Evolutionary conservation across 2,329 filamentous ascomycete genomes (phyloP).

Genomic region (Lasiodiplodia gonubiensis): DNA sequence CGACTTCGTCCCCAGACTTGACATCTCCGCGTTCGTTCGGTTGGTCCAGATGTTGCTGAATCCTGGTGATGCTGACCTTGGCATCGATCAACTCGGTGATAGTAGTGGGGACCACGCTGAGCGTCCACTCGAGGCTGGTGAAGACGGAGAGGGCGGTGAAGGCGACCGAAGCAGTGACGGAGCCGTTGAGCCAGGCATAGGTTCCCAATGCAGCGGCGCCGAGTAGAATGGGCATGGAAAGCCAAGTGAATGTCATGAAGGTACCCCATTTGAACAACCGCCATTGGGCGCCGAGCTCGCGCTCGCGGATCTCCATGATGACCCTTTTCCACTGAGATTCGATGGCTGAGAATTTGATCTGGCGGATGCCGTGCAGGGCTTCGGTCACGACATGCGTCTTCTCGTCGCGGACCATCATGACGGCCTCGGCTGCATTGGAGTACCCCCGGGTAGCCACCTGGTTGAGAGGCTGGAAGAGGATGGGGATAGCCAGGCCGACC

Average conservation of each 20-base stretch:
- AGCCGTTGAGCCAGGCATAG: conserved; percentile 68
- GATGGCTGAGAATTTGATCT: conserved; percentile 82
- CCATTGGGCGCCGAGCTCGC: conserved; percentile 71
- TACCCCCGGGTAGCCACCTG: background rate
- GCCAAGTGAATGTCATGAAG: conserved; percentile 48
- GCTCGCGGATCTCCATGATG: conserved; percentile 67
- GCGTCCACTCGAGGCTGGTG: conserved; percentile 71
- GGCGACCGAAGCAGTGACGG: conserved; percentile 72
- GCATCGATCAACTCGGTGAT: conserved; percentile 74
- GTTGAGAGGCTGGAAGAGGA: conserved; percentile 18
- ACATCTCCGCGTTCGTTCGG: conserved; percentile 65
- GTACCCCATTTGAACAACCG: conserved; percentile 68
- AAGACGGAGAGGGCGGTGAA: conserved; percentile 81
- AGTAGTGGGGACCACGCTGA: conserved; percentile 74
- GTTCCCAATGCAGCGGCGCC: conserved; percentile 72
- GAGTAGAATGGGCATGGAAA: conserved; percentile 73
- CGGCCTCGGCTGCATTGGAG: conserved; percentile 55
- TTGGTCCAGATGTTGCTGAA: conserved; percentile 71
- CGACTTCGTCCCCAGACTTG: conserved; percentile 64
- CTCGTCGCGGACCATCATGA: conserved; percentile 78
- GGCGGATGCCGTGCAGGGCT: conserved; percentile 76
- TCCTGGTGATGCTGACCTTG: conserved; percentile 72
- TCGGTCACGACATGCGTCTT: conserved; percentile 79
- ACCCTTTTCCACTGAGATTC: conserved; percentile 78
- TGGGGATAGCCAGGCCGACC: background rate